phyloP scores from a whole-genome alignment of 768 basidiomycete species.

The Pulveroboletus frians region DNA sequence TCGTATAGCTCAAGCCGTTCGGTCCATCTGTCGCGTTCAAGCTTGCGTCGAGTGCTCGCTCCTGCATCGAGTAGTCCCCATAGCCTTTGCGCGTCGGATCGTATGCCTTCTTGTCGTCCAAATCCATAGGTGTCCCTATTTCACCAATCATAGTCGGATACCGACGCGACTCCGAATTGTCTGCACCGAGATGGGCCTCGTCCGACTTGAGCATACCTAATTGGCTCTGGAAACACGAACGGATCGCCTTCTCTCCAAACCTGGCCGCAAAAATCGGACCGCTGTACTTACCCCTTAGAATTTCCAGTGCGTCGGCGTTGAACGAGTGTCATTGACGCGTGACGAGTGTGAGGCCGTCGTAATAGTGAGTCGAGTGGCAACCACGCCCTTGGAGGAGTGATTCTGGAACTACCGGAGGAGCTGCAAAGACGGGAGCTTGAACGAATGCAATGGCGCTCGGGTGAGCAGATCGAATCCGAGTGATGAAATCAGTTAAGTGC shows the following conservation, averaged over 20 bases:
- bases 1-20: too few relatives aligned
- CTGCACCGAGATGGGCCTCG: constrained; percentile 51
- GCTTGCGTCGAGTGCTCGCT: constrained; percentile 83
- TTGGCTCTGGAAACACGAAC: constrained; percentile 82
- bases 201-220: constrained; percentile 78
- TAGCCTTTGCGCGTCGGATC: constrained; percentile 41
- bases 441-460: constrained; percentile 85
- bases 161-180: constrained; percentile 3
- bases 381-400: constrained; percentile 60
- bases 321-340: constrained; percentile 92
- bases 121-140: constrained; percentile 91
- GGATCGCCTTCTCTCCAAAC: constrained; percentile 78
- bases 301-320: constrained; percentile 91
- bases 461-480: constrained; percentile 60
- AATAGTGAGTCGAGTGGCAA: constrained; percentile 81
- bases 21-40: constrained; percentile 76
- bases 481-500: constrained; percentile 54
- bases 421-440: constrained; percentile 85
- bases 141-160: constrained; percentile 95
- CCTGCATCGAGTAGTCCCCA: constrained; percentile 75
- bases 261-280: constrained; percentile 65
- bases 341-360: constrained; percentile 92
- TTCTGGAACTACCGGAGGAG: constrained; percentile 60
- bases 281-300: constrained; percentile 80
- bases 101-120: constrained; percentile 86